These are phyloP conservation scores for Eugenia klotzschiana DNA, from an alignment of 441 rosid species.

Conservation along the genomic window DNA sequence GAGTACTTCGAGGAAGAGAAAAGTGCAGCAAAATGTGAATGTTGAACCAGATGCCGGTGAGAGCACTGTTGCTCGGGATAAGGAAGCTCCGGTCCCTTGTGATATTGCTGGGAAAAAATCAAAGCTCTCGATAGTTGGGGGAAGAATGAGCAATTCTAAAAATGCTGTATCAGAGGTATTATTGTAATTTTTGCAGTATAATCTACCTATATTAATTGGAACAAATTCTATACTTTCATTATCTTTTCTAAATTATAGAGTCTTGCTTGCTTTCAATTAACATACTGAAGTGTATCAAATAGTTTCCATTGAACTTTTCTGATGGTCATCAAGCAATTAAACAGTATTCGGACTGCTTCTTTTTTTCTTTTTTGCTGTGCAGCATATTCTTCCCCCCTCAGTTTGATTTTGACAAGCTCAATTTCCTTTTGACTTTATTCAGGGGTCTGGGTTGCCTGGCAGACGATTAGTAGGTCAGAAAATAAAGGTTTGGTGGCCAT, in stretches of 20 bases:
- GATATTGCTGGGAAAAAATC: not conserved
- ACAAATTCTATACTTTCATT: not conserved
- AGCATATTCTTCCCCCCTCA: not conserved
- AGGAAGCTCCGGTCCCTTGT: constrained; percentile 9
- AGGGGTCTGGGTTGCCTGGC: constrained; percentile 27
- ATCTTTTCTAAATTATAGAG: not conserved
- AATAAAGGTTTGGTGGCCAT: constrained; percentile 81
- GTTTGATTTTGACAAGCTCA: not conserved
- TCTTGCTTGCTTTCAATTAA: not conserved
- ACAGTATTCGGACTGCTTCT: not conserved
- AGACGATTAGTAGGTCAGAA: constrained; percentile 39
- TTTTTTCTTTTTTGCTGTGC: not conserved
- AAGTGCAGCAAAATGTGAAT: constrained; percentile 6
- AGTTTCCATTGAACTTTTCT: not conserved
- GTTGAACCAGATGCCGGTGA: not conserved
- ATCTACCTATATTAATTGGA: not conserved
- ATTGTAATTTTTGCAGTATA: not conserved
- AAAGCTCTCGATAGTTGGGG: not conserved
- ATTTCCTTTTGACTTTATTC: not conserved
- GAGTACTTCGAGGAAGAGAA: constrained; percentile 10
- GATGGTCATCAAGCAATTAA: not conserved
- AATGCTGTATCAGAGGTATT: not conserved
- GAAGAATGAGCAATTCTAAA: not conserved
- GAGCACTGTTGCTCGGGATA: constrained; percentile 1
- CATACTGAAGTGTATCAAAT: not conserved